Conservation (phyloP, 2,329 filamentous ascomycete genomes). For the Conoideocrella luteorostrata region DNA sequence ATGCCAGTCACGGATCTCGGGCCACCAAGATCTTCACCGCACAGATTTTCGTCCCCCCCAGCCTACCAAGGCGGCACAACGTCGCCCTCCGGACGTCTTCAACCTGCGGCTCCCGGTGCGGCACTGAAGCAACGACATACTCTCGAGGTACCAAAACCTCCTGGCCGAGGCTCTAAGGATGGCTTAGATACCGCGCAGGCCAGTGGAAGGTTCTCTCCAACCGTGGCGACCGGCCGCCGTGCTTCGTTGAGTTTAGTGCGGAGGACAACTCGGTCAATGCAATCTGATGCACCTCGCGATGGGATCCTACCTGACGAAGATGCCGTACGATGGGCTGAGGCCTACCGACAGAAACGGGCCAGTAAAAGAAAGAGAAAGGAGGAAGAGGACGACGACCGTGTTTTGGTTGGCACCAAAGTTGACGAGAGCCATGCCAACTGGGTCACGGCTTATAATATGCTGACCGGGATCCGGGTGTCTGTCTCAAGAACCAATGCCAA, state of each 20-base stretch:
- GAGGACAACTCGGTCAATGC: constrained; percentile 75
- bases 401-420: constrained; percentile 94
- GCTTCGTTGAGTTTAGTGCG: constrained; percentile 79
- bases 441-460: constrained; percentile 98
- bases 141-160: constrained; percentile 72
- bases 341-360: constrained; percentile 83
- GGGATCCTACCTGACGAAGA: constrained; percentile 85
- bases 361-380: constrained; percentile 79
- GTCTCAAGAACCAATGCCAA: constrained; percentile 97
- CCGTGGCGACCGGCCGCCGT: constrained; percentile 54
- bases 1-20: constrained; percentile 4
- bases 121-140: constrained; percentile 78
- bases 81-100: constrained; percentile 44
- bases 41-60: constrained; percentile 61
- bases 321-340: constrained; percentile 85
- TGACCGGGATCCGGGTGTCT: constrained; percentile 95
- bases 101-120: constrained; percentile 38
- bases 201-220: constrained; percentile 77
- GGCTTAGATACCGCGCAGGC: constrained; percentile 58
- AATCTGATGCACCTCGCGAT: constrained; percentile 77
- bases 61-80: constrained; percentile 39
- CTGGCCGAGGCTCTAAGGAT: constrained; percentile 67
- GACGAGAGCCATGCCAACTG: constrained; percentile 96
- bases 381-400: constrained; percentile 85
- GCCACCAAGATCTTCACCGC: constrained; percentile 27